phyloP scores from a whole-genome alignment of 495 filamentous ascomycete species.

The Penicillium verhagenii region DNA sequence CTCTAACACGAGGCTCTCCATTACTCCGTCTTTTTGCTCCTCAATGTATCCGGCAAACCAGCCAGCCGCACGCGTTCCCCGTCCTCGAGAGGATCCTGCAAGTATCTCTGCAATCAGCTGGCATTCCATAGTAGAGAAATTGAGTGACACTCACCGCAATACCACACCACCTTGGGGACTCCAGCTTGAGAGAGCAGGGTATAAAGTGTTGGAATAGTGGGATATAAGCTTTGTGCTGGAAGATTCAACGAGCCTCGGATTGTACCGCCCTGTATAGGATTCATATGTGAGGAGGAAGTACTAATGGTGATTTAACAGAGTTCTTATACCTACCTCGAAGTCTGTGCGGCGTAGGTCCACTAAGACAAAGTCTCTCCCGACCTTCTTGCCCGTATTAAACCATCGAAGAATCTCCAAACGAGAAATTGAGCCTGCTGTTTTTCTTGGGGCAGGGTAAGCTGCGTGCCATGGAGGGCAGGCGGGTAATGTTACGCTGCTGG shows the following conservation, averaged over 20 bases:
- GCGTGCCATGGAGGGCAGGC: slow-evolving; percentile 40
- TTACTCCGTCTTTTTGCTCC: slow-evolving; percentile 36
- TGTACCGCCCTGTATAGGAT: slow-evolving; percentile 60
- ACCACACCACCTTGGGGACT: slow-evolving; percentile 58
- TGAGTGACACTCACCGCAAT: slow-evolving; percentile 55
- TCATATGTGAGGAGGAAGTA: neutral
- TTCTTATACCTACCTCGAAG: slow-evolving; percentile 49
- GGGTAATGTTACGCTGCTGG: neutral
- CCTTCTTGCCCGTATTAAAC: slow-evolving; percentile 32
- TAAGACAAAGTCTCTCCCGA: slow-evolving; percentile 55
- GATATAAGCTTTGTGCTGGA: slow-evolving; percentile 65
- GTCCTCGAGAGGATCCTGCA: slow-evolving; percentile 61
- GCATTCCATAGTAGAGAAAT: neutral
- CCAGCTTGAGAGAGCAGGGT: slow-evolving; percentile 48
- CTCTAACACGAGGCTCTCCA: slow-evolving; percentile 56
- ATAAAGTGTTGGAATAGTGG: slow-evolving; percentile 57
- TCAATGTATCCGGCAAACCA: slow-evolving; percentile 68
- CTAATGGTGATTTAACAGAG: too few species aligned
- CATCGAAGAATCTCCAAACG: slow-evolving; percentile 39
- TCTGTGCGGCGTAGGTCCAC: slow-evolving; percentile 63
- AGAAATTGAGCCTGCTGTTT: slow-evolving; percentile 30
- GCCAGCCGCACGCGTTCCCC: slow-evolving; percentile 58
- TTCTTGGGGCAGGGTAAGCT: slow-evolving; percentile 40
- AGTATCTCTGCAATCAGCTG: neutral
- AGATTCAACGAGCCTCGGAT: slow-evolving; percentile 69